Percentiles rank a stretch among this genome's conserved stretches.
These are phyloP conservation scores for Pleurotus djamor DNA, from an alignment of 768 basidiomycete genomes.

Conservation along the genomic window DNA sequence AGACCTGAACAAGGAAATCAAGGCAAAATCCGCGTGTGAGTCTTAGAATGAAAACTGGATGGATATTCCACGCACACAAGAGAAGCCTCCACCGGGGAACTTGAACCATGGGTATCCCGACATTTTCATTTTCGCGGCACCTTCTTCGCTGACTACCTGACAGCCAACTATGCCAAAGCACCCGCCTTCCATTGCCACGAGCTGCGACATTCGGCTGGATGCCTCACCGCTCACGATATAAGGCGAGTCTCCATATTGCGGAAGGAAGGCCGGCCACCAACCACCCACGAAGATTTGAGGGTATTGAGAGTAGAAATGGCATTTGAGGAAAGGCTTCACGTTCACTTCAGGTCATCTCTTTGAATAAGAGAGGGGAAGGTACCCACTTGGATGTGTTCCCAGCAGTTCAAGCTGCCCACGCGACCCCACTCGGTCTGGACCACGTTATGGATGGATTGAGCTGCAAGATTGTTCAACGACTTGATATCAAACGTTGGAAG, in stretches of 20 bases:
- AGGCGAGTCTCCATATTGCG: slow-evolving; percentile 20
- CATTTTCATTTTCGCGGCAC: slow-evolving; percentile 25
- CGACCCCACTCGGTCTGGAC: slow-evolving; percentile 24
- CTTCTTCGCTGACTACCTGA: slow-evolving; percentile 22
- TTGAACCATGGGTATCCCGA: slow-evolving; percentile 24
- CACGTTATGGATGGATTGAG: slow-evolving; percentile 26
- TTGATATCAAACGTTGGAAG: background rate
- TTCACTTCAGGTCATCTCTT: background rate
- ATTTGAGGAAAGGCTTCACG: slow-evolving; percentile 23
- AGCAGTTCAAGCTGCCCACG: slow-evolving; percentile 25
- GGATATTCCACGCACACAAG: slow-evolving; percentile 10
- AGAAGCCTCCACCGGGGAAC: slow-evolving; percentile 24
- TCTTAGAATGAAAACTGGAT: background rate
- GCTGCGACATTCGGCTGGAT: slow-evolving; percentile 24
- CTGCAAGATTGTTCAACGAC: slow-evolving; percentile 7
- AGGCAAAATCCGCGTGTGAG: background rate
- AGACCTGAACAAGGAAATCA: slow-evolving; percentile 15
- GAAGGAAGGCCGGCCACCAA: slow-evolving; percentile 27
- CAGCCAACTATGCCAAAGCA: slow-evolving; percentile 25
- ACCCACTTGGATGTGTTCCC: slow-evolving; percentile 25
- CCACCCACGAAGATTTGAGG: slow-evolving; percentile 26
- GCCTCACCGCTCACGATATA: slow-evolving; percentile 26
- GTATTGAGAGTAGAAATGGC: slow-evolving; percentile 26
- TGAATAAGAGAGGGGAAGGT: background rate
- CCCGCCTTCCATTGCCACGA: slow-evolving; percentile 27